Conservation (phyloP, 768 basidiomycete species). For the Piloderma croceum region DNA sequence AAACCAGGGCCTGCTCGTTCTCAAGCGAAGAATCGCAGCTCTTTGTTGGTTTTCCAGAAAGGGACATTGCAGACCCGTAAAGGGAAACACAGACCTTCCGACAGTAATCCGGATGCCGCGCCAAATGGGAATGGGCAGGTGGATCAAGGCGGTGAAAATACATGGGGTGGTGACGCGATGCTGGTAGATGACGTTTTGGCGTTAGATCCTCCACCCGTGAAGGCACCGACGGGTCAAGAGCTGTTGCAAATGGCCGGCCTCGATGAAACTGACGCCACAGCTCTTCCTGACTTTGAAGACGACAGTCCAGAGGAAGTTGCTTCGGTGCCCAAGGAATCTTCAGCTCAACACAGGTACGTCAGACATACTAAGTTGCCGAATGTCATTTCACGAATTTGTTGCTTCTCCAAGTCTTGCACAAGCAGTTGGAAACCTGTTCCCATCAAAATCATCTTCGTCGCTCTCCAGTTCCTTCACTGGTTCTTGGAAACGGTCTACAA, state of each 20-base stretch:
- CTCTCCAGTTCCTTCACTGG: constrained; percentile 16
- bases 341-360: constrained; percentile 24
- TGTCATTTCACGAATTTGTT: neutral
- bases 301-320: constrained; percentile 19
- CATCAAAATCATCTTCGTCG: constrained; percentile 23
- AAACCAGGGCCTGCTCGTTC: constrained; percentile 4
- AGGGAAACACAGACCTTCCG: too few relatives aligned
- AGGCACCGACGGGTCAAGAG: constrained; percentile 37
- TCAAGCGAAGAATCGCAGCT: constrained; percentile 32
- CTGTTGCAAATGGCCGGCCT: constrained; percentile 49
- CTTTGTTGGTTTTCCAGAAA: constrained; percentile 49
- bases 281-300: constrained; percentile 58
- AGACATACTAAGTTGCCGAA: too few relatives aligned
- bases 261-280: constrained; percentile 29
- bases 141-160: constrained; percentile 15
- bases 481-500: constrained; percentile 49
- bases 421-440: constrained; percentile 45
- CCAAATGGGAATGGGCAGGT: constrained; percentile 2
- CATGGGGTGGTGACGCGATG: neutral
- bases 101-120: neutral
- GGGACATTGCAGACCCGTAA: constrained; percentile 48
- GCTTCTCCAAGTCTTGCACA: constrained; percentile 30
- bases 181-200: too few relatives aligned
- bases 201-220: constrained; percentile 3
- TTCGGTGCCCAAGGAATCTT: constrained; percentile 7